Percentiles rank a stretch among this genome's conserved stretches.
Evolutionary conservation across 495 filamentous ascomycete genomes (phyloP).

Genomic region (Xylaria sp.): DNA sequence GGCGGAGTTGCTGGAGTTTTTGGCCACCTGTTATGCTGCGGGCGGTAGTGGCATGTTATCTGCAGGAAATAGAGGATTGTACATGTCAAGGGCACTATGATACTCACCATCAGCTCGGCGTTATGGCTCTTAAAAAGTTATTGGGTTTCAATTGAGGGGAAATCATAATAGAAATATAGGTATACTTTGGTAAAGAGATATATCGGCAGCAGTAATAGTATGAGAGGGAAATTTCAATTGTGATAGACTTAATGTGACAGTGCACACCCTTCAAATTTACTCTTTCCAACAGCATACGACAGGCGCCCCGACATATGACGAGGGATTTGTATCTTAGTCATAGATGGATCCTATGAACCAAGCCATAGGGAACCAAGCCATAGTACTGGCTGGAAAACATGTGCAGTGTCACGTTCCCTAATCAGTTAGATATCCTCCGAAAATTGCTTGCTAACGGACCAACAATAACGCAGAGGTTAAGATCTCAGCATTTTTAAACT

Average conservation of each 20-base stretch:
- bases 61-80: conserved; percentile 18
- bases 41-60: conserved; percentile 10
- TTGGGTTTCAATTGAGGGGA: background rate
- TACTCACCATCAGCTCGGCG: conserved; percentile 23
- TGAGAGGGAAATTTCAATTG: background rate
- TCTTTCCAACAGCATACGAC: background rate
- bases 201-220: background rate
- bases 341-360: background rate
- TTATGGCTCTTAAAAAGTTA: conserved; percentile 27
- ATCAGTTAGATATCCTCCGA: background rate
- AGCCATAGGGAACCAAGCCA: background rate
- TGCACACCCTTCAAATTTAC: background rate
- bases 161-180: background rate
- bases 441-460: background rate
- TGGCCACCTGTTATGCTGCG: background rate
- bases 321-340: background rate
- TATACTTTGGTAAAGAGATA: background rate
- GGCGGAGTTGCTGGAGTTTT: background rate
- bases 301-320: background rate
- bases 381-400: background rate
- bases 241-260: background rate
- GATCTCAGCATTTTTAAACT: too few relatives aligned
- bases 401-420: background rate
- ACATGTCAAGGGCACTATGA: conserved; percentile 3
- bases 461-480: too few relatives aligned